Conservation (phyloP, 768 basidiomycete species). For the Termitomyces sp. region DNA sequence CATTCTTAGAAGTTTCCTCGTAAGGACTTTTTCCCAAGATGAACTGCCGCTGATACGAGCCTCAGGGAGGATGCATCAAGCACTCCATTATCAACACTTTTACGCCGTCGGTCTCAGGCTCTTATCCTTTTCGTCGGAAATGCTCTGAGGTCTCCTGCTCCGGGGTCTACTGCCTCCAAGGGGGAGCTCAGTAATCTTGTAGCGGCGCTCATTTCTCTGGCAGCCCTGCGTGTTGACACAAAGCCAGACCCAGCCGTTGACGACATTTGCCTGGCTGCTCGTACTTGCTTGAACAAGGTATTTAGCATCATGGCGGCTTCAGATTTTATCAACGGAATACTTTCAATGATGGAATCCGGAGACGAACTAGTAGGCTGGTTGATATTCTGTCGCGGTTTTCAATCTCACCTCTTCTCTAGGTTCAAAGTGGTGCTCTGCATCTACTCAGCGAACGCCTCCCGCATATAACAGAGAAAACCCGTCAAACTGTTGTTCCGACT, state of each 20-base stretch:
- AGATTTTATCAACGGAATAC: slow-evolving; percentile 59
- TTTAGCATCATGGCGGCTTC: slow-evolving; percentile 63
- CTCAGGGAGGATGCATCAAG: slow-evolving; percentile 58
- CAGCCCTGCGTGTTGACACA: slow-evolving; percentile 27
- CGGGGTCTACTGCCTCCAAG: slow-evolving; percentile 17
- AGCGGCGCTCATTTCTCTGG: slow-evolving; percentile 43
- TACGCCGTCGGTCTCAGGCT: slow-evolving; percentile 61
- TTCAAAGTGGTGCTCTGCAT: slow-evolving; percentile 63
- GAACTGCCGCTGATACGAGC: slow-evolving; percentile 1
- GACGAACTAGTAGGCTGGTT: slow-evolving; percentile 42
- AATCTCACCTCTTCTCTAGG: slow-evolving; percentile 30
- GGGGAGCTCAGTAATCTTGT: slow-evolving; percentile 38
- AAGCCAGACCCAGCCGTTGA: slow-evolving; percentile 31
- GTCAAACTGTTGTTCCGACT: slow-evolving; percentile 43
- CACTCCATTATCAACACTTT: slow-evolving; percentile 32
- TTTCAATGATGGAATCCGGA: slow-evolving; percentile 50
- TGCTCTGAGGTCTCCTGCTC: slow-evolving; percentile 35
- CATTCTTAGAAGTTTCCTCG: slow-evolving; percentile 56
- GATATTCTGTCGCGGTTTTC: neutral
- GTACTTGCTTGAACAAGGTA: slow-evolving; percentile 44
- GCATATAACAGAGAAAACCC: slow-evolving; percentile 49
- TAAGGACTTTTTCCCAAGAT: slow-evolving; percentile 25
- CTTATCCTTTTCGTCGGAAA: slow-evolving; percentile 61
- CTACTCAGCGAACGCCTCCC: slow-evolving; percentile 65
- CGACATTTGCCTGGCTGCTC: slow-evolving; percentile 42